These are phyloP conservation scores for Magnusiomyces starmeri DNA, from an alignment of 1,139 yeast species.

Conservation along the genomic window DNA sequence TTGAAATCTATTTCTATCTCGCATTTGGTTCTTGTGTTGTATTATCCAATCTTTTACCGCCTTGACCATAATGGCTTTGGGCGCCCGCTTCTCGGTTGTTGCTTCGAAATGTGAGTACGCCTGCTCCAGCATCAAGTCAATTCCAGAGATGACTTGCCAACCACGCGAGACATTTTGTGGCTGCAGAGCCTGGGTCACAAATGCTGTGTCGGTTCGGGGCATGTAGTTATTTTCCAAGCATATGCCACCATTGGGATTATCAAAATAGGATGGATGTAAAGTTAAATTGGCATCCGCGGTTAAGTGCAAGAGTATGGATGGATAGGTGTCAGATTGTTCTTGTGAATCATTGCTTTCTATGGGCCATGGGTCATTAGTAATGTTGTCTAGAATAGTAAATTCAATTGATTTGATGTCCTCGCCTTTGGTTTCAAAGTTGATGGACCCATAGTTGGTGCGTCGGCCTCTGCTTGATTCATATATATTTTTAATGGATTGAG, in stretches of 20 bases:
- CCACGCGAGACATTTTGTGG: background rate
- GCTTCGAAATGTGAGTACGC: slow-evolving; percentile 8
- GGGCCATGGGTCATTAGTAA: slow-evolving; percentile 2
- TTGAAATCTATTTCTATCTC: too few relatives aligned
- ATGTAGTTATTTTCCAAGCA: slow-evolving; percentile 4
- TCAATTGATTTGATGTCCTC: background rate
- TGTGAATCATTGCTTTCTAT: too few relatives aligned
- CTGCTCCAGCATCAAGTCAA: slow-evolving; percentile 8
- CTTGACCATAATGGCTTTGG: slow-evolving; percentile 1
- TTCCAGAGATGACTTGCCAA: slow-evolving; percentile 6
- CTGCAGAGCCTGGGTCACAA: background rate
- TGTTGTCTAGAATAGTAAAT: slow-evolving; percentile 3
- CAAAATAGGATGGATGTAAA: slow-evolving; percentile 5
- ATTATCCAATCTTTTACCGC: background rate
- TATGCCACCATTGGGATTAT: background rate
- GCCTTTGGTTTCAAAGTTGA: background rate
- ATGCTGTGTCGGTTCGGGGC: background rate
- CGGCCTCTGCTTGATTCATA: background rate
- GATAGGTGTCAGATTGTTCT: background rate
- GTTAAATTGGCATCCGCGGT: background rate
- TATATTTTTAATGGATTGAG: background rate
- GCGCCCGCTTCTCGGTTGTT: slow-evolving; percentile 8
- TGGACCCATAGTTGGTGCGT: background rate
- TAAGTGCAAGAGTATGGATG: background rate
- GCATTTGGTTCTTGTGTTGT: too few relatives aligned